These are phyloP conservation scores for Artomyces pyxidatus DNA, from an alignment of 768 basidiomycete species.

Conservation along the genomic window DNA sequence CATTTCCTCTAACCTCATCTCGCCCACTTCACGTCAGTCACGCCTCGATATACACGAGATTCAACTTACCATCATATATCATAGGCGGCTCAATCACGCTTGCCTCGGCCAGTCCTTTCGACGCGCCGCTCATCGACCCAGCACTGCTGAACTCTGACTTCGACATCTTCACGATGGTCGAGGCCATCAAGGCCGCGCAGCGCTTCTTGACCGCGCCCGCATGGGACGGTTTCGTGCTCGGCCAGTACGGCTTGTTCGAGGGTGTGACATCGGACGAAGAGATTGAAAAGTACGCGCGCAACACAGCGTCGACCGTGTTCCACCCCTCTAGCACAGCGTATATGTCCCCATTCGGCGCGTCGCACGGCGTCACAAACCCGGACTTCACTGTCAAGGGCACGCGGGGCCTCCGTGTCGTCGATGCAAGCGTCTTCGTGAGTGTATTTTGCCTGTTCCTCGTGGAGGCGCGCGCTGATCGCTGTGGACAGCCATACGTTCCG, in stretches of 20 bases:
- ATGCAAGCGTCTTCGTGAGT: constrained; percentile 5
- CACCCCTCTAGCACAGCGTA: constrained; percentile 30
- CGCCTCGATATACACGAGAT: neutral
- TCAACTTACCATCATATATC: neutral
- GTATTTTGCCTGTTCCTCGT: neutral
- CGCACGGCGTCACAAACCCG: constrained; percentile 35
- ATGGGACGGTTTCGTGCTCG: constrained; percentile 2
- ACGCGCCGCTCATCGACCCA: constrained; percentile 20
- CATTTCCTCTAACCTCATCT: constrained; percentile 8
- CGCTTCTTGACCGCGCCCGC: neutral
- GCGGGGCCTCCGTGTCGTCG: constrained; percentile 5
- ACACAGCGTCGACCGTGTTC: constrained; percentile 12
- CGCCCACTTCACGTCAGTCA: constrained; percentile 18
- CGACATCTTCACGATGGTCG: constrained; percentile 2
- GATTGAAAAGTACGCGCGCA: constrained; percentile 15
- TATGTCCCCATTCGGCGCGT: constrained; percentile 29
- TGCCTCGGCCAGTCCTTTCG: constrained; percentile 19
- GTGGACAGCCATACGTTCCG: neutral
- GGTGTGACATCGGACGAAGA: constrained; percentile 9
- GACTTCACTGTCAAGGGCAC: constrained; percentile 5
- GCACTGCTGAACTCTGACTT: constrained; percentile 1
- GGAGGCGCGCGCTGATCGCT: no score
- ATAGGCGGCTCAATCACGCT: constrained; percentile 21
- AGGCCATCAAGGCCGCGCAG: neutral
- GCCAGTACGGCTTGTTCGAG: neutral